These are phyloP conservation scores for Auriscalpium orientale DNA, from an alignment of 768 basidiomycete species.

Conservation along the genomic window DNA sequence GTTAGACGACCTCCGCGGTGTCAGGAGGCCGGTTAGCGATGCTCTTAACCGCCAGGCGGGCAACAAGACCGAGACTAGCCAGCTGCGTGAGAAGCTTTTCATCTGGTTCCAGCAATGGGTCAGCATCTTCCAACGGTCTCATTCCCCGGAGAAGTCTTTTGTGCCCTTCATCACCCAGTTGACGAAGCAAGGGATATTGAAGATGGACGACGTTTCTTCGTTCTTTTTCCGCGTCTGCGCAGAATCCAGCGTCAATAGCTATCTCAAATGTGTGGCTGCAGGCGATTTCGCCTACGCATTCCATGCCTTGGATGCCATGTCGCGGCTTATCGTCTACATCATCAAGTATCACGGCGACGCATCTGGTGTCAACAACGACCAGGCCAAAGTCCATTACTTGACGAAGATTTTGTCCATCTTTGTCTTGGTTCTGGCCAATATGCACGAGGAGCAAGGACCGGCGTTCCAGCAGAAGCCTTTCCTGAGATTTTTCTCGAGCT, in stretches of 20 bases:
- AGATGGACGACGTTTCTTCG: slow-evolving; percentile 91
- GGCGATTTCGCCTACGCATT: slow-evolving; percentile 75
- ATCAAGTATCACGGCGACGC: slow-evolving; percentile 99
- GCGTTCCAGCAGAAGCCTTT: slow-evolving; percentile 96
- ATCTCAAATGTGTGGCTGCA: slow-evolving; percentile 64
- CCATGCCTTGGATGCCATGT: slow-evolving; percentile 92
- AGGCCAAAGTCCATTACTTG: slow-evolving; percentile 92
- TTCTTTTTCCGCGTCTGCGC: slow-evolving; percentile 99
- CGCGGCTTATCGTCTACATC: slow-evolving; percentile 91
- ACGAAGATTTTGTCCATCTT: slow-evolving; percentile 97
- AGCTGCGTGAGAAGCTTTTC: slow-evolving; percentile 66
- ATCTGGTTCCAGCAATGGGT: slow-evolving; percentile 95
- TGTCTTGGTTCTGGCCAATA: slow-evolving; percentile 88
- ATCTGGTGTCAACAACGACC: slow-evolving; percentile 84
- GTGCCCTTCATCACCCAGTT: slow-evolving; percentile 96
- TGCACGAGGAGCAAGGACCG: slow-evolving; percentile 89
- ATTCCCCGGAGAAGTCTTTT: slow-evolving; percentile 89
- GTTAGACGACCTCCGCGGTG: slow-evolving; percentile 75
- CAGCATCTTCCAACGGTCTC: slow-evolving; percentile 83
- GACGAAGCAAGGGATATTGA: slow-evolving; percentile 93
- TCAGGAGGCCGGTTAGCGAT: slow-evolving; percentile 44
- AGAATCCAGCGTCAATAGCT: slow-evolving; percentile 87
- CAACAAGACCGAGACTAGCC: slow-evolving; percentile 64
- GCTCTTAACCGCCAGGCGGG: slow-evolving; percentile 34
- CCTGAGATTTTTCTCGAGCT: slow-evolving; percentile 96